Percentiles rank a stretch among this genome's conserved stretches.
phyloP scores from a whole-genome alignment of 108 stramenopile genomes.

The Cyclostephanos tholiformis region DNA sequence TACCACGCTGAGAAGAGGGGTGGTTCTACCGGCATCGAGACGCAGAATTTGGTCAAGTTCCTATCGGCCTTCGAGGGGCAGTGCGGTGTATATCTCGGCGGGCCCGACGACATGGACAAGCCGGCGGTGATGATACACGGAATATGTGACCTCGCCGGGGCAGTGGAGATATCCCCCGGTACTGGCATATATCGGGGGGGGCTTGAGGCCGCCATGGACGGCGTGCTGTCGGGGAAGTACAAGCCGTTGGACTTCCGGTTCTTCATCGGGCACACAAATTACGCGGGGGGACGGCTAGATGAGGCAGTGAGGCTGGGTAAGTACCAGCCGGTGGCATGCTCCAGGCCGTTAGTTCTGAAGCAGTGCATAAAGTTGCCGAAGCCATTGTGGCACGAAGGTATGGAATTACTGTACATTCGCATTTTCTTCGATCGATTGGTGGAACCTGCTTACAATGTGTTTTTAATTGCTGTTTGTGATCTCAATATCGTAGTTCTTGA shows the following conservation, averaged over 20 bases:
- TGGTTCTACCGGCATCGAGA: slow-evolving; percentile 17
- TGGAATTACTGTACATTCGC: slow-evolving; percentile 5
- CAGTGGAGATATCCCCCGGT: slow-evolving; percentile 71
- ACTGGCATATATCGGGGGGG: slow-evolving; percentile 76
- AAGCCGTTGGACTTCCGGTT: slow-evolving; percentile 84
- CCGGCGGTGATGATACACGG: slow-evolving; percentile 78
- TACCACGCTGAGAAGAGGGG: slow-evolving; percentile 25
- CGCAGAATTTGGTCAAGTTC: slow-evolving; percentile 56
- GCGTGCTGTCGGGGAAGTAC: slow-evolving; percentile 68
- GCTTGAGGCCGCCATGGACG: slow-evolving; percentile 74
- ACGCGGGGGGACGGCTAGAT: slow-evolving; percentile 53
- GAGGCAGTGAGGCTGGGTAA: slow-evolving; percentile 57
- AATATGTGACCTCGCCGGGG: slow-evolving; percentile 66
- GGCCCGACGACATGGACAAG: slow-evolving; percentile 70
- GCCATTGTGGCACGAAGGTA: slow-evolving; percentile 87
- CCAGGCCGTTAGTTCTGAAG: slow-evolving; percentile 77
- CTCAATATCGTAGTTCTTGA: slow-evolving; percentile 56
- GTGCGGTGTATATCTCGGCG: slow-evolving; percentile 81
- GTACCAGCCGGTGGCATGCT: slow-evolving; percentile 79
- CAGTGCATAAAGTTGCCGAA: slow-evolving; percentile 86
- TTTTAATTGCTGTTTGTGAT: neutral
- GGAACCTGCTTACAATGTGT: neutral
- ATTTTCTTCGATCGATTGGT: neutral
- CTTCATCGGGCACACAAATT: slow-evolving; percentile 72
- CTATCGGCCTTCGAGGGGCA: slow-evolving; percentile 67